Evolutionary conservation across 2,329 filamentous ascomycete genomes (phyloP), one percentile per base, ranked within the genome.

Genomic region (Alternaria gaisen): DNA sequence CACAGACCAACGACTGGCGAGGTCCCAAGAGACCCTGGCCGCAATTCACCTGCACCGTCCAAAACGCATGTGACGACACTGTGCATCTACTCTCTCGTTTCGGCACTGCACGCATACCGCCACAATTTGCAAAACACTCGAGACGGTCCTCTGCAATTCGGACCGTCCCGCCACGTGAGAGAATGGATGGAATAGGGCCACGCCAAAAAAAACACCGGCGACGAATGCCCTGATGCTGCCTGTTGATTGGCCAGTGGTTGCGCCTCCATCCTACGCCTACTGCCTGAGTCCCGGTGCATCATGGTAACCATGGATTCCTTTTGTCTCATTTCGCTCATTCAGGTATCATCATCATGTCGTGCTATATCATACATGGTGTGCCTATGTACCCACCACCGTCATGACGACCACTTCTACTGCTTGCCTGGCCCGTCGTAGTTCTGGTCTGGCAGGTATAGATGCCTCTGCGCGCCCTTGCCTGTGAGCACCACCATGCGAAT

Each of bases 401-500:
- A 26, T 30, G 44, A 40, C 41, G 26, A 9, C 41, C 46, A 20
- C 3, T 24, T 56, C 69, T 77, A 78, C 69, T 85, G 80, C 73
- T 82, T 85, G 78, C 86, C 90, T 69, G 86, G 94, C 78, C 88
- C 91, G 67, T 87, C 85, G 83, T 99, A 99, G 75, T 91, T 91
- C 64, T 78, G 73, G 83, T 99, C 94, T 43, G 95, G 95, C 75
- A 99, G 86, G 81, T 98, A 99, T 78, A 99, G 82, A 84, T 98
- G 95, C 82, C 95, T 88, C 81, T 95, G 89, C 7, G 94, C 94
- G 36, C 95, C 95, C 77, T 91, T 88, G 73, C 89, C 89, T 65
- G 94, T 99, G 81, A 99, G 83, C 61, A 99, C 95, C 64, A 98
- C 94, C 92, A 99, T 93, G 72, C 95, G 89, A 75, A 99, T 99